Base-by-base conservation (phyloP, 176 grass and related monocot species). In the Carex scoparia region DNA sequence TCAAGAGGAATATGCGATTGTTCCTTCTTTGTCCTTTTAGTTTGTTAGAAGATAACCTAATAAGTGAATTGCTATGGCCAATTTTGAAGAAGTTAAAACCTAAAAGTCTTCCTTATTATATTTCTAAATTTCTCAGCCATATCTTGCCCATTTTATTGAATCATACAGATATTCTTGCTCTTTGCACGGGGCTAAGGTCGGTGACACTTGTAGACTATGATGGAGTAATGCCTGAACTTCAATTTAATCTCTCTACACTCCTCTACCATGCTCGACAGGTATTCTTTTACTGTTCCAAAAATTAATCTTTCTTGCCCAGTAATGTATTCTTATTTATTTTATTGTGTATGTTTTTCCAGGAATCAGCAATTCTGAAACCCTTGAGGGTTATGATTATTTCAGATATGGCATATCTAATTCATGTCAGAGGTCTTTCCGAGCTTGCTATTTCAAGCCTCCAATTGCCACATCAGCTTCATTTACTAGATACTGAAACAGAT, bases 391-490 rank as follows among this genome's bases (percentile, higher is more conserved):
- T 95, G 91, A 70, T 95, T 84, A 81, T 95, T 53, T 84, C 87
- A 55, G 95, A 98, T 56, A 93, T 93, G 89, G 83, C 89, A 69
- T 98, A 93, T 61, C 85, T 95, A 63, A 90, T 94, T 88, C 83
- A 94, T 84, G 69, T 83, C 40, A 30, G 90, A 89, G 91, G 76
- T 83, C 93, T 98, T 87, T 85, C 93, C 73, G 93, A 94, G 40
- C 81, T 90, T 83, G 88, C 46, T 8, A 90, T 83, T 32, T 89
- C 86, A 78, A 88, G 68, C 69, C 49, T 83, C 85, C 88, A 86
- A 65, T 89, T 82, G 14, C 88, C 82, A 54, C 65, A 85, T 31
- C 84, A 84, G 59, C 85, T 93, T 69, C 80, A 88, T 89, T 94
- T 95, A 65, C 69, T 98, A 46, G 93, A 98, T 83, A 74, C 91